phyloP scores from a whole-genome alignment of 495 filamentous ascomycete species.

The Hypomontagnella submonticulosa region DNA sequence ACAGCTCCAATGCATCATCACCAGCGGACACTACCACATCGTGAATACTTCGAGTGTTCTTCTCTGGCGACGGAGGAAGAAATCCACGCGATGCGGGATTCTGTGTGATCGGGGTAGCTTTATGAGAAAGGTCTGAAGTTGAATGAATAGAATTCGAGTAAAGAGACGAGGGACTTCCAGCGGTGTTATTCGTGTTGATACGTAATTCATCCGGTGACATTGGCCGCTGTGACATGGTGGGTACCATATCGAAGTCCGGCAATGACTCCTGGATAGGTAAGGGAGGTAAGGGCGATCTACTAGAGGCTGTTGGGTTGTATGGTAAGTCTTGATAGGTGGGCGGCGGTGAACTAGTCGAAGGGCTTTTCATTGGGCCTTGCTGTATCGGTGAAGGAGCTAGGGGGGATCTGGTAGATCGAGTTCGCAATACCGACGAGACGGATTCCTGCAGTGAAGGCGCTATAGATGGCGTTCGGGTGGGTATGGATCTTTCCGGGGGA shows the following conservation, averaged over 20 bases:
- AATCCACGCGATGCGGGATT: constrained; percentile 38
- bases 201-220: constrained; percentile 43
- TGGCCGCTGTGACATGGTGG: constrained; percentile 29
- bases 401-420: constrained; percentile 45
- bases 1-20: constrained; percentile 74
- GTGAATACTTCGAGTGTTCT: constrained; percentile 45
- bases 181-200: constrained; percentile 28
- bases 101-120: constrained; percentile 44
- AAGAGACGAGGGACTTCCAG: constrained; percentile 37
- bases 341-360: constrained; percentile 38
- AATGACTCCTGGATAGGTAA: constrained; percentile 29
- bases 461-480: constrained; percentile 28
- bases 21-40: constrained; percentile 56
- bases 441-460: constrained; percentile 44
- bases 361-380: constrained; percentile 30
- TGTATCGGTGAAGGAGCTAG: constrained; percentile 37
- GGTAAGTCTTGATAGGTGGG: constrained; percentile 19
- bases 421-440: constrained; percentile 44
- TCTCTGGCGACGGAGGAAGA: constrained; percentile 42
- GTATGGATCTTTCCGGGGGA: constrained; percentile 40
- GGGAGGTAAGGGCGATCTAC: constrained; percentile 40
- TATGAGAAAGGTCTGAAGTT: constrained; percentile 43
- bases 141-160: constrained; percentile 43
- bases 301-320: constrained; percentile 16
- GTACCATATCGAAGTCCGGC: constrained; percentile 41